These are phyloP conservation scores for Diversispora eburnea DNA, from an alignment of 192 early-diverging fungal species.

Conservation along the genomic window DNA sequence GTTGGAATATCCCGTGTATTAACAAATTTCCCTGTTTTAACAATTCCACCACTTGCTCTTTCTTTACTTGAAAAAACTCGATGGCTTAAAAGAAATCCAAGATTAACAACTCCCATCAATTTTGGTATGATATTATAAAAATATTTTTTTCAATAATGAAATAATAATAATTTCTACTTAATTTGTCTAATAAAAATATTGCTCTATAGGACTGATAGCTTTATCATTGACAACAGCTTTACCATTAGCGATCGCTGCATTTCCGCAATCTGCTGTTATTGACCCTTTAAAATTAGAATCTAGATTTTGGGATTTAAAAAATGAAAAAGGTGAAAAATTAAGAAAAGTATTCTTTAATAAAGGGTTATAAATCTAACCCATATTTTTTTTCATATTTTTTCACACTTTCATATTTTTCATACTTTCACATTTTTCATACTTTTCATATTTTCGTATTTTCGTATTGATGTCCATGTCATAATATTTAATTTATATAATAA, in stretches of 20 bases:
- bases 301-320: slow-evolving; percentile 56
- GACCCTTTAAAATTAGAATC: slow-evolving; percentile 59
- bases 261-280: slow-evolving; percentile 67
- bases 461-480: too few relatives aligned
- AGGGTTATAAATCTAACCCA: slow-evolving; percentile 50
- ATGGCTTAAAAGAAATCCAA: slow-evolving; percentile 53
- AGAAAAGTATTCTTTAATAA: slow-evolving; percentile 72
- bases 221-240: slow-evolving; percentile 69
- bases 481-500: too few relatives aligned
- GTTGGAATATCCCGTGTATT: slow-evolving; percentile 77
- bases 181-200: neutral
- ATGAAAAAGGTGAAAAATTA: slow-evolving; percentile 57
- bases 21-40: slow-evolving; percentile 67
- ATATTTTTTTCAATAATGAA: neutral
- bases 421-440: too few relatives aligned
- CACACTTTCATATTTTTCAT: too few relatives aligned
- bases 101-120: slow-evolving; percentile 57
- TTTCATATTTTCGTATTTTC: too few relatives aligned
- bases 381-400: too few relatives aligned
- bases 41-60: slow-evolving; percentile 70
- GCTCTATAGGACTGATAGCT: slow-evolving; percentile 51
- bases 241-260: slow-evolving; percentile 74
- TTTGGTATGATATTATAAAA: slow-evolving; percentile 40
- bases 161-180: neutral
- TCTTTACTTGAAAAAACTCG: slow-evolving; percentile 58